Evolutionary conservation across 1,139 yeast genomes (phyloP).

Genomic region (Scheffersomyces segobiensis): DNA sequence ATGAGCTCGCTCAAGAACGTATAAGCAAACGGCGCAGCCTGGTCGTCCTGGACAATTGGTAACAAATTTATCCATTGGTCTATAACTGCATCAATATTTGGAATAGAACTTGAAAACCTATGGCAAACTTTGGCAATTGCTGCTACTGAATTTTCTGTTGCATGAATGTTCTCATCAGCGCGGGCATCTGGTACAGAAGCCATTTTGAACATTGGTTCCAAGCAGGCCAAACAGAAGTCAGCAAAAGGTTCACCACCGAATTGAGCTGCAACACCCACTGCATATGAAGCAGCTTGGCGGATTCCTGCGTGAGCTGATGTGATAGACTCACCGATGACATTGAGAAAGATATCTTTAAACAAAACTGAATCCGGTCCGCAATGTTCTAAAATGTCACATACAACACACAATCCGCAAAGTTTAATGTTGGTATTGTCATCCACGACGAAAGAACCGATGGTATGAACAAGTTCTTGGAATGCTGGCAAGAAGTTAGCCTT

Average conservation of each 20-base stretch:
- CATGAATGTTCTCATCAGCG: constrained; percentile 77
- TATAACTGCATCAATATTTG: constrained; percentile 62
- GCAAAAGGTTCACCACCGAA: constrained; percentile 66
- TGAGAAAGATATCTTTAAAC: constrained; percentile 64
- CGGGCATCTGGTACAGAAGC: constrained; percentile 82
- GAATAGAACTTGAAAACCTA: constrained; percentile 54
- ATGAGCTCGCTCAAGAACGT: constrained; percentile 74
- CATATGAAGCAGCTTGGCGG: constrained; percentile 85
- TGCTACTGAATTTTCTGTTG: constrained; percentile 83
- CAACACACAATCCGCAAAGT: constrained; percentile 77
- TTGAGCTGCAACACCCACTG: constrained; percentile 86
- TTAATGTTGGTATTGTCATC: constrained; percentile 70
- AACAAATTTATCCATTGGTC: constrained; percentile 79
- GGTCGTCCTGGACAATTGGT: constrained; percentile 82
- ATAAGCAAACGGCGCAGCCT: constrained; percentile 88
- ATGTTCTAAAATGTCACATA: constrained; percentile 79
- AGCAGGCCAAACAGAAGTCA: constrained; percentile 64
- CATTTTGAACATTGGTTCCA: constrained; percentile 75
- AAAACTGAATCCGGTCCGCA: constrained; percentile 68
- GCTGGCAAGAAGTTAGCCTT: constrained; percentile 61
- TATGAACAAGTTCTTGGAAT: constrained; percentile 60
- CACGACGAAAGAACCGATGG: constrained; percentile 54
- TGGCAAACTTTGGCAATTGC: constrained; percentile 82
- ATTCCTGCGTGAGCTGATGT: constrained; percentile 69
- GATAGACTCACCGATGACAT: constrained; percentile 64